phyloP scores from a whole-genome alignment of 306 rosid species.

The Phaseolus lunatus region DNA sequence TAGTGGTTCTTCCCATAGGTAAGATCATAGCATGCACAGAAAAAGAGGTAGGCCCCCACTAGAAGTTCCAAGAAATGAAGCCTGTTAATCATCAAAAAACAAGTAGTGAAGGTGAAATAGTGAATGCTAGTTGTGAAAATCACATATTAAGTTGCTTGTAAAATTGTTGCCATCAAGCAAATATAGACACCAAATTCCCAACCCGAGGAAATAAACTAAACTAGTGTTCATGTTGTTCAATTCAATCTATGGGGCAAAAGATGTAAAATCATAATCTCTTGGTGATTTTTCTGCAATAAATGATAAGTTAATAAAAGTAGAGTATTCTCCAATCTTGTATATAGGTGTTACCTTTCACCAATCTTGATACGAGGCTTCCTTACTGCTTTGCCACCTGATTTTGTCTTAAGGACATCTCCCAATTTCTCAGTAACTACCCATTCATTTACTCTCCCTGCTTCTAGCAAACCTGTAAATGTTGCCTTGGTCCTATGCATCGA shows the following conservation, averaged over 20 bases:
- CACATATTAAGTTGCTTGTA: slow-evolving; percentile 7
- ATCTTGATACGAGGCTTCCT: slow-evolving; percentile 60
- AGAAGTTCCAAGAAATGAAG: slow-evolving; percentile 74
- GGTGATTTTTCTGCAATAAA: neutral
- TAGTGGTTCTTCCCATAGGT: slow-evolving; percentile 72
- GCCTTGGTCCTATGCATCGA: slow-evolving; percentile 94
- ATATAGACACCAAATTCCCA: neutral
- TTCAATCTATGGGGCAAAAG: neutral
- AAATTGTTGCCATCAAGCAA: slow-evolving; percentile 2
- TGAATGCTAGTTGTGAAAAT: neutral
- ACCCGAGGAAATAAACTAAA: slow-evolving; percentile 5
- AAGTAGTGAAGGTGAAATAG: slow-evolving; percentile 33
- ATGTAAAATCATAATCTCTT: too few relatives aligned
- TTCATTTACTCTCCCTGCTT: slow-evolving; percentile 84
- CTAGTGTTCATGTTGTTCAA: neutral
- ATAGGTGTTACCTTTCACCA: slow-evolving; percentile 61
- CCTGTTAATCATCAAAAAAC: slow-evolving; percentile 56
- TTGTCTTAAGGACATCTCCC: slow-evolving; percentile 85
- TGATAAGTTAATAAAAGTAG: slow-evolving; percentile 7
- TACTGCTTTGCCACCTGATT: slow-evolving; percentile 62
- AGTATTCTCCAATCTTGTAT: neutral
- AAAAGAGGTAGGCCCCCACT: slow-evolving; percentile 80
- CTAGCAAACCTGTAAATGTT: slow-evolving; percentile 82
- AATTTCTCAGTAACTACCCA: slow-evolving; percentile 97
- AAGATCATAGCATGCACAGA: slow-evolving; percentile 82